Evolutionary conservation across 371 early-diverging fungal species (phyloP), one percentile per base, ranked within the genome.

Genomic region (Rhizopus sp.): DNA sequence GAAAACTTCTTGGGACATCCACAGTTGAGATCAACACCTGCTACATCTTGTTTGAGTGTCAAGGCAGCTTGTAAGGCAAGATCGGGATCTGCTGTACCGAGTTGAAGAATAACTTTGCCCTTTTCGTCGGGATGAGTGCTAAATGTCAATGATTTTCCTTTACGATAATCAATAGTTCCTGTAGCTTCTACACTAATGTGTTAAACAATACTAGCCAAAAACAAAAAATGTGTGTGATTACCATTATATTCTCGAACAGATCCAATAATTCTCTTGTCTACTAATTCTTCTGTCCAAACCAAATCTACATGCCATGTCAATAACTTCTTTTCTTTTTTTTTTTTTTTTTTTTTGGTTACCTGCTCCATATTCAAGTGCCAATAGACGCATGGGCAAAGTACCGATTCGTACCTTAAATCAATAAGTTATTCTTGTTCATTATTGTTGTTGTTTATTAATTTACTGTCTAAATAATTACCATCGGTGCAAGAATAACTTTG

Each of bases 1-100:
- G 96, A 95, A 62, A 98, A 98, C 59, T 84, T 81, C 62, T 96
- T 97, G 0, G 98, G 98, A 60, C 98, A 98, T 5, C 98, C 98
- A 70, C 98, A 98, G 75, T 98, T 98, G 50, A 98, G 63, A 73
- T 97, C 97, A 41, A 97, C 84, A 0, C 88, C 96, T 16, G 90
- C 76, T 1, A 93, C 93, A 73, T 97, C 98, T 47, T 88, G 71
- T 33, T 86, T 88, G 8, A 97, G 88, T 16, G 76, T 81, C 47
- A 82, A 68, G 0, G 97, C 98, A 3, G 98, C 98, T 60, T 88
- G 59, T 38, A 96, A 74, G 5, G 98, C 98, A 4, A 88, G 66
- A 51, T 92, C 91, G 4, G 96, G 91, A 56, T 89, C 87, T 0
- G 94, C 88, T 15, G 93, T 84, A 23, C 94, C 94, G 35, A 94